A percentile compares a stretch with the other conserved stretches of the same genome.
These are phyloP conservation scores for Candida sp. DNA, from an alignment of 1,139 yeast genomes.

Conservation along the genomic window DNA sequence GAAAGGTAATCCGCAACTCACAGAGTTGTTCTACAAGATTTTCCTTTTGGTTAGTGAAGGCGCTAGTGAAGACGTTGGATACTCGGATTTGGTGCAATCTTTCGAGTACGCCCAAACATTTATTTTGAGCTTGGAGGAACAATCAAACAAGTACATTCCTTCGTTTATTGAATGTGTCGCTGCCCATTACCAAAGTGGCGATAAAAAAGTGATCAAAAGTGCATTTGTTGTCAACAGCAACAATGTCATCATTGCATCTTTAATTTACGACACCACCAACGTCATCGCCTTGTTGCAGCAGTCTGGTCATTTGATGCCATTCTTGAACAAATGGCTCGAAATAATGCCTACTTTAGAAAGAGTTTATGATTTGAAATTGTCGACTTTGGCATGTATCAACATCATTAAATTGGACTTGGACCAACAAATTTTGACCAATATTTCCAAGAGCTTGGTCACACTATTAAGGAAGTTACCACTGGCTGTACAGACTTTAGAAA, in stretches of 20 bases:
- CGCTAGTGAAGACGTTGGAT: slow-evolving; percentile 46
- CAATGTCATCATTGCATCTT: slow-evolving; percentile 69
- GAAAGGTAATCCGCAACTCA: slow-evolving; percentile 29
- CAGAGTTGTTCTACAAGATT: slow-evolving; percentile 31
- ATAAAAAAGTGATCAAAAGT: slow-evolving; percentile 7
- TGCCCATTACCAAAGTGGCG: slow-evolving; percentile 12
- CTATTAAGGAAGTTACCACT: slow-evolving; percentile 62
- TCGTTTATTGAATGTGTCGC: slow-evolving; percentile 37
- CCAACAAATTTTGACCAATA: slow-evolving; percentile 15
- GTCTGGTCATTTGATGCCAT: slow-evolving; percentile 45
- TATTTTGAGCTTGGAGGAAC: slow-evolving; percentile 49
- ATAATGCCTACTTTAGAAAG: slow-evolving; percentile 61
- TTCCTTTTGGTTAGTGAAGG: slow-evolving; percentile 32
- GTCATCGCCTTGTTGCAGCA: slow-evolving; percentile 60
- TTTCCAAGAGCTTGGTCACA: slow-evolving; percentile 15
- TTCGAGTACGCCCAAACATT: slow-evolving; percentile 61
- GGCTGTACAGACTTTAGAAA: slow-evolving; percentile 70
- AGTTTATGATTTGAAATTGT: slow-evolving; percentile 82
- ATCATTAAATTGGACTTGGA: slow-evolving; percentile 34
- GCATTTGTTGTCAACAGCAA: slow-evolving; percentile 49
- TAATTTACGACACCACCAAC: slow-evolving; percentile 63
- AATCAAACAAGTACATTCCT: slow-evolving; percentile 43
- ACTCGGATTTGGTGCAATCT: slow-evolving; percentile 53
- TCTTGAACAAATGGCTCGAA: slow-evolving; percentile 74
- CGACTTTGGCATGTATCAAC: slow-evolving; percentile 68